phyloP scores from a whole-genome alignment of 108 stramenopile species.

The Schizochytrium sp. region DNA sequence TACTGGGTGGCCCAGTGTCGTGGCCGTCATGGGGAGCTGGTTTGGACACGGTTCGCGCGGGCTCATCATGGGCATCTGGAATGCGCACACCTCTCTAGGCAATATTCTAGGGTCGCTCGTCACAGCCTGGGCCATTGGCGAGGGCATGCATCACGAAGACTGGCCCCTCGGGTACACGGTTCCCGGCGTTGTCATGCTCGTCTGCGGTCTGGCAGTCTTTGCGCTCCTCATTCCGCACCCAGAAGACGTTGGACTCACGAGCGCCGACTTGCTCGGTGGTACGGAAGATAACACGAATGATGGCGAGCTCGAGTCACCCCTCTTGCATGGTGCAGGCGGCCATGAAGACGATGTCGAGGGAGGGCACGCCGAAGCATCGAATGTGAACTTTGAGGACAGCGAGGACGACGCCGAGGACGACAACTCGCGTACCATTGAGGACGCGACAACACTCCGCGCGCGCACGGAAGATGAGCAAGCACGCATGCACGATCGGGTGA shows the following conservation, averaged over 20 bases:
- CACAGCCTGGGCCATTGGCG: neutral
- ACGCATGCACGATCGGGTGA: neutral
- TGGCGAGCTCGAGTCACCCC: neutral
- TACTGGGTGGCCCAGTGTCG: neutral
- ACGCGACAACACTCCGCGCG: neutral
- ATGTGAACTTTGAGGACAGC: no score
- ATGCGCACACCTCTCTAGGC: neutral
- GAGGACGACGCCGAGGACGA: no score
- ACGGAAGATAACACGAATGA: neutral
- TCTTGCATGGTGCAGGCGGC: neutral
- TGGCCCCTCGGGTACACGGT: neutral
- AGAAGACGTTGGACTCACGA: neutral
- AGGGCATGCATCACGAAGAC: constrained; percentile 6
- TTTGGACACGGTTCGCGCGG: neutral
- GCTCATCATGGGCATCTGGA: constrained; percentile 9
- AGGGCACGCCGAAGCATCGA: no score
- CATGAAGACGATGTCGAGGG: neutral
- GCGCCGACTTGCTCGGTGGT: neutral
- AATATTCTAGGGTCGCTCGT: neutral
- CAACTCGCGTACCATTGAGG: neutral
- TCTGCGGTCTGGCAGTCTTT: neutral
- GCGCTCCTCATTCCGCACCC: neutral
- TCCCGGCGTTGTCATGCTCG: neutral
- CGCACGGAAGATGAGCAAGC: neutral
- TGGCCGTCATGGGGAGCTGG: constrained; percentile 2